These are phyloP conservation scores for Naematelia encephala DNA, from an alignment of 768 basidiomycete species.

Conservation along the genomic window DNA sequence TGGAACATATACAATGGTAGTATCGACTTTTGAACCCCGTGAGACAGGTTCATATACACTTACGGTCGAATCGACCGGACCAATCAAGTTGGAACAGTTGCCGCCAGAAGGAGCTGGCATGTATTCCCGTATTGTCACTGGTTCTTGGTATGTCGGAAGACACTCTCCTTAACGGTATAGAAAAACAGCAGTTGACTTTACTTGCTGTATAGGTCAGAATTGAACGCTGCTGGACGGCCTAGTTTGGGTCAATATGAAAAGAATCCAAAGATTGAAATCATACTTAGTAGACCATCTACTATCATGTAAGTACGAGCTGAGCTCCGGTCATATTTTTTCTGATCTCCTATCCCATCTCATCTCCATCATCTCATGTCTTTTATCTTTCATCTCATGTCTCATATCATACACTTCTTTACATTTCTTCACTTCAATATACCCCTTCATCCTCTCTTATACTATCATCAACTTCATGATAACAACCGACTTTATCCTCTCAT, in stretches of 20 bases:
- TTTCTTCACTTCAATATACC: too few species aligned
- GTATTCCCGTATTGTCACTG: slow-evolving; percentile 68
- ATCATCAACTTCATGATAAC: too few species aligned
- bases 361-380: not conserved
- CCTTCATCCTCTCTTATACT: too few species aligned
- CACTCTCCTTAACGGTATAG: not conserved
- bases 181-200: not conserved
- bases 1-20: slow-evolving; percentile 77
- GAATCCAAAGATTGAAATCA: slow-evolving; percentile 69
- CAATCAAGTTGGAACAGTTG: slow-evolving; percentile 64
- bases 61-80: slow-evolving; percentile 60
- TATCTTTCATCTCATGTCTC: not conserved
- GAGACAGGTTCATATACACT: slow-evolving; percentile 67
- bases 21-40: slow-evolving; percentile 76
- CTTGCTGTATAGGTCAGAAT: slow-evolving; percentile 55
- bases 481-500: not conserved
- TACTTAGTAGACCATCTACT: slow-evolving; percentile 20
- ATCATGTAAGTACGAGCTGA: slow-evolving; percentile 32
- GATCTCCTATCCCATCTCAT: not conserved
- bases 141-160: slow-evolving; percentile 62
- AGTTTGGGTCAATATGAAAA: slow-evolving; percentile 61
- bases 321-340: too few species aligned
- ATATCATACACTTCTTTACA: too few species aligned
- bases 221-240: slow-evolving; percentile 67
- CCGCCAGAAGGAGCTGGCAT: slow-evolving; percentile 88